Conservation (phyloP, 1,284 basidiomycete species). For the Ganoderma meredithae region DNA sequence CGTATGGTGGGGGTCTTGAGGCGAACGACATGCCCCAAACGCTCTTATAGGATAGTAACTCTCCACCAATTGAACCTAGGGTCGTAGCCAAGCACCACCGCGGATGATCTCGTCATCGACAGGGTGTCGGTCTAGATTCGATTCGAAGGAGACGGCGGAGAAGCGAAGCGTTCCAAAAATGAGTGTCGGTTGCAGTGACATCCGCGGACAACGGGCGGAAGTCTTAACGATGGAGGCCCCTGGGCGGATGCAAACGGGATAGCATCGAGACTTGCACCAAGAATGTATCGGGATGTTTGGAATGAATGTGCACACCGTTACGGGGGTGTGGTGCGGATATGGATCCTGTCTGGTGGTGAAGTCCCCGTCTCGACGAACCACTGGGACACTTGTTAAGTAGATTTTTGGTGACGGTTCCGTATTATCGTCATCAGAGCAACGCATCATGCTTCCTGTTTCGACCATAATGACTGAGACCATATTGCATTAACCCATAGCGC, state of each 20-base stretch:
- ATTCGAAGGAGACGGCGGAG: neutral
- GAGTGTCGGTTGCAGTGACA: neutral
- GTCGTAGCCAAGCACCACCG: neutral
- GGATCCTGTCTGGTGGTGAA: neutral
- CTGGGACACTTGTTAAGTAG: neutral
- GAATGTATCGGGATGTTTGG: neutral
- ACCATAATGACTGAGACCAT: too few relatives aligned
- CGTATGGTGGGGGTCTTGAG: neutral
- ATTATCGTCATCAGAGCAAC: too few relatives aligned
- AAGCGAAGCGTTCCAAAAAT: neutral
- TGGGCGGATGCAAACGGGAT: neutral
- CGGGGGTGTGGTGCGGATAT: neutral
- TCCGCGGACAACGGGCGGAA: conserved; percentile 1
- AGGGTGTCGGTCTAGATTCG: neutral
- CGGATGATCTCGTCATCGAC: neutral
- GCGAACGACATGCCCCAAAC: neutral
- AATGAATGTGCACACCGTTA: neutral
- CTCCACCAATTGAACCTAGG: neutral
- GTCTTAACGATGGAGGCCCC: neutral
- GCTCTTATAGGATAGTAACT: neutral
- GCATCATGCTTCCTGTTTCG: too few relatives aligned
- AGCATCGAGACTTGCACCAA: neutral
- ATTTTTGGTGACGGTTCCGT: neutral
- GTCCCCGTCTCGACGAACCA: neutral
- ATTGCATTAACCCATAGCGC: too few relatives aligned